Percentiles rank a stretch among this genome's conserved stretches.
These are phyloP conservation scores for Xylaria sp. DNA, from an alignment of 2,329 filamentous ascomycete species.

Conservation along the genomic window DNA sequence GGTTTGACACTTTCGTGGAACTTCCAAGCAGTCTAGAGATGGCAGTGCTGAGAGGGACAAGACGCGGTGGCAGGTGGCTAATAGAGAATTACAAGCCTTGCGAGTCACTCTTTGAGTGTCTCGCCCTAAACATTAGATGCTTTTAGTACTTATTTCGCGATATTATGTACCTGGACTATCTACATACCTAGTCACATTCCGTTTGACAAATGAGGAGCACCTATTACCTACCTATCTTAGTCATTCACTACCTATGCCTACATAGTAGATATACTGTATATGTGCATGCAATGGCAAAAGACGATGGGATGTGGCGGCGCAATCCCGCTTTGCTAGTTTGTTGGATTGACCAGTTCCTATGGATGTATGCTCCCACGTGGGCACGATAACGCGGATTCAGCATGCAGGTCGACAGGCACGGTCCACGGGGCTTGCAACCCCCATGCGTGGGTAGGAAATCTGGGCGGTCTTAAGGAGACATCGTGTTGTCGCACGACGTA, in stretches of 20 bases:
- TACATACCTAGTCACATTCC: no score
- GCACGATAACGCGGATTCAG: conserved; percentile 6
- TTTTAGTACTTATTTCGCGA: no score
- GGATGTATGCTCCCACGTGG: conserved; percentile 22
- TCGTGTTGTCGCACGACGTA: background rate
- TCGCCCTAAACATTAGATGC: no score
- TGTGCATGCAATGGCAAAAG: no score
- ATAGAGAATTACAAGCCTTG: no score
- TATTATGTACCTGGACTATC: no score
- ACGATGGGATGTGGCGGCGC: background rate
- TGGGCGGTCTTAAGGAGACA: background rate
- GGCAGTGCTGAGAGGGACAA: background rate
- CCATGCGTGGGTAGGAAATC: conserved; percentile 6
- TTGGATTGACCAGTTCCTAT: conserved; percentile 6
- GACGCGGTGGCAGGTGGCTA: no score
- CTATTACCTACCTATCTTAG: no score
- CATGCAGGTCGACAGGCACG: conserved; percentile 3
- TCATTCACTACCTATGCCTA: no score
- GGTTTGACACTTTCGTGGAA: background rate
- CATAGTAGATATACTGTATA: no score
- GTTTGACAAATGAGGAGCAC: no score
- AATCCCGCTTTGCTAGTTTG: conserved; percentile 4
- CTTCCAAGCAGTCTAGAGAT: background rate
- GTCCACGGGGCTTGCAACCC: background rate
- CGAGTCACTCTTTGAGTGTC: no score